A percentile compares a stretch with the other conserved stretches of the same genome.
These are phyloP conservation scores for Paraglomus occultum DNA, from an alignment of 192 early-diverging fungal genomes.

Conservation along the genomic window DNA sequence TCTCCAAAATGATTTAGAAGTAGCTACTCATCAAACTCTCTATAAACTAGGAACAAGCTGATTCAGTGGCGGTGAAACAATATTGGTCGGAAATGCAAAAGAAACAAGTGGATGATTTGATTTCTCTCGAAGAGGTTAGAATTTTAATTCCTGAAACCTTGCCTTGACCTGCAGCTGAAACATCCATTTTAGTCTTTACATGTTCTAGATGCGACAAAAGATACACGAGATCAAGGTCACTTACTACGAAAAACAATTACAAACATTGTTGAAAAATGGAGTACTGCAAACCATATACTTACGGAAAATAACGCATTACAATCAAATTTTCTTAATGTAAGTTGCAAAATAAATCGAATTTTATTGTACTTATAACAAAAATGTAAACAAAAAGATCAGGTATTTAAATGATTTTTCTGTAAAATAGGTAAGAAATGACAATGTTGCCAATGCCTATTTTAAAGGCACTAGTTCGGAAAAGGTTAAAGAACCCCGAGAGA, in stretches of 20 bases:
- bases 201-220: neutral
- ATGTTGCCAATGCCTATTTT: neutral
- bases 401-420: too few relatives aligned
- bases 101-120: constrained; percentile 7
- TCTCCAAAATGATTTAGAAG: constrained; percentile 4
- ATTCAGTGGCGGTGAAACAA: constrained; percentile 12
- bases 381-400: too few relatives aligned
- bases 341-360: too few relatives aligned
- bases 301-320: too few relatives aligned
- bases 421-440: constrained; percentile 19
- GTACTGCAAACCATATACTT: too few relatives aligned
- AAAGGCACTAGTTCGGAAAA: constrained; percentile 8
- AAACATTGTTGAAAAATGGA: constrained; percentile 1
- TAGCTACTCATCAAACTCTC: neutral
- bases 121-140: constrained; percentile 9
- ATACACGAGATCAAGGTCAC: constrained; percentile 12
- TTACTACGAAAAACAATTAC: constrained; percentile 8
- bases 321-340: too few relatives aligned
- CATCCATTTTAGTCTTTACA: constrained; percentile 3
- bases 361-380: too few relatives aligned
- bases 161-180: constrained; percentile 9
- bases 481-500: neutral
- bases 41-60: constrained; percentile 1
- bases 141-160: constrained; percentile 14
- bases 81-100: constrained; percentile 18